Evolutionary conservation across 257 asterid genomes (phyloP).

Genomic region (Solanum chmielewskii): DNA sequence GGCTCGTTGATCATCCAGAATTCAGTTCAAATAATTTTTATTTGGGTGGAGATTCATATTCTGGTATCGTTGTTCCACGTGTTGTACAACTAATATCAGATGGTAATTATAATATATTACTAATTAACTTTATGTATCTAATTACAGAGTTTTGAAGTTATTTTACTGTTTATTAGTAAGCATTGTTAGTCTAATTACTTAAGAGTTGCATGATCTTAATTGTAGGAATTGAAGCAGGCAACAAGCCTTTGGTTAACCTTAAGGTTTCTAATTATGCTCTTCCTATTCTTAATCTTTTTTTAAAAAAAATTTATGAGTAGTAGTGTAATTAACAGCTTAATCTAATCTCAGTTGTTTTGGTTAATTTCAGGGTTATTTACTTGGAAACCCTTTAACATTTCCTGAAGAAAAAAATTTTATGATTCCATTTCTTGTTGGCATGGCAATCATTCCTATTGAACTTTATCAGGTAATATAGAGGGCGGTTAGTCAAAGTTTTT

Average conservation of each 20-base stretch:
- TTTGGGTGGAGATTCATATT: conserved; percentile 30
- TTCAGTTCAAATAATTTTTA: conserved; percentile 22
- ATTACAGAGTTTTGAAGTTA: not conserved
- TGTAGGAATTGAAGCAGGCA: conserved; percentile 30
- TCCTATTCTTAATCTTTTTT: not conserved
- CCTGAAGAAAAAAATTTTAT: conserved; percentile 9
- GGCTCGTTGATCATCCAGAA: conserved; percentile 23
- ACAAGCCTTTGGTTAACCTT: conserved; percentile 9
- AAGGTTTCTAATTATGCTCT: conserved; percentile 12
- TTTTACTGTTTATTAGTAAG: not conserved
- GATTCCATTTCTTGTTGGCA: conserved; percentile 27
- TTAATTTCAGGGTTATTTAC: conserved; percentile 26
- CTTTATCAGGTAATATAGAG: conserved; percentile 18
- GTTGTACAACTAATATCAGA: conserved; percentile 15
- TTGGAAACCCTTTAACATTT: conserved; percentile 28
- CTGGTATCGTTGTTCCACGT: conserved; percentile 24
- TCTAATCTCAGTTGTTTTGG: not conserved
- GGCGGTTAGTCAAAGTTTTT: not conserved
- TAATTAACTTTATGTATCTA: not conserved
- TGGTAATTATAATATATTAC: conserved; percentile 5
- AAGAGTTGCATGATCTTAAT: not conserved
- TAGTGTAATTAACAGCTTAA: not conserved
- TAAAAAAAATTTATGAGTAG: not conserved
- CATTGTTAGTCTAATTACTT: not conserved
- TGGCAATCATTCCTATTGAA: conserved; percentile 30